Evolutionary conservation across 1,139 yeast species (phyloP).

Genomic region (Dujonia santamariae): DNA sequence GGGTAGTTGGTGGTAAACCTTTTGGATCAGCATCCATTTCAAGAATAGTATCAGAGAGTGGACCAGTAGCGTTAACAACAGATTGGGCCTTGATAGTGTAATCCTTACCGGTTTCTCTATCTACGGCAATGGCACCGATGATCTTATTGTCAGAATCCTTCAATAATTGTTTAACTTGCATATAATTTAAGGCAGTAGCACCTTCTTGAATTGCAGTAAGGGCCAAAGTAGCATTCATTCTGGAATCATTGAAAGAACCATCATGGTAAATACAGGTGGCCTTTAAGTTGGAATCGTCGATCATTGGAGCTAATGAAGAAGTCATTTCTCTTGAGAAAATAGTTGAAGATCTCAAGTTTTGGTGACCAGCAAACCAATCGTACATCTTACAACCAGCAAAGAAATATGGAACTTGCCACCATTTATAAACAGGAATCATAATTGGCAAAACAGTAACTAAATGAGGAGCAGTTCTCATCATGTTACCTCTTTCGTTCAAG

Average conservation of each 20-base stretch:
- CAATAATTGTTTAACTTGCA: slow-evolving; percentile 71
- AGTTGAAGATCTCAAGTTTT: slow-evolving; percentile 79
- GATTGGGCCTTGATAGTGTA: slow-evolving; percentile 64
- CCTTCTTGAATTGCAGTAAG: slow-evolving; percentile 83
- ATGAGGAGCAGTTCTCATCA: slow-evolving; percentile 92
- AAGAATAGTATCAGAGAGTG: slow-evolving; percentile 79
- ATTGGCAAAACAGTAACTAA: slow-evolving; percentile 84
- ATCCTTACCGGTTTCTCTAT: slow-evolving; percentile 68
- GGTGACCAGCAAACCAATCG: slow-evolving; percentile 89
- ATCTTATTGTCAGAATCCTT: slow-evolving; percentile 61
- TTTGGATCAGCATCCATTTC: slow-evolving; percentile 78
- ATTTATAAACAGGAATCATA: slow-evolving; percentile 90
- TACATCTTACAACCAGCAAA: slow-evolving; percentile 90
- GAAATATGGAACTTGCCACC: slow-evolving; percentile 96
- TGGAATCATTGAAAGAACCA: slow-evolving; percentile 89
- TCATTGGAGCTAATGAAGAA: slow-evolving; percentile 79
- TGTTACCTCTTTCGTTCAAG: slow-evolving; percentile 84
- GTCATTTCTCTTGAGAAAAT: slow-evolving; percentile 68
- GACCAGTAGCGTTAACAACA: slow-evolving; percentile 93
- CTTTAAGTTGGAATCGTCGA: slow-evolving; percentile 75
- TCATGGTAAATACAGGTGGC: slow-evolving; percentile 94
- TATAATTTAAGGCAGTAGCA: slow-evolving; percentile 86
- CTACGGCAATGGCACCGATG: slow-evolving; percentile 73
- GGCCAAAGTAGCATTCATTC: slow-evolving; percentile 87
- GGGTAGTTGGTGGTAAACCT: slow-evolving; percentile 57